Percentiles rank a stretch among this genome's conserved stretches.
Evolutionary conservation across 2,329 filamentous ascomycete species (phyloP).

Genomic region (Diaporthe sp.): DNA sequence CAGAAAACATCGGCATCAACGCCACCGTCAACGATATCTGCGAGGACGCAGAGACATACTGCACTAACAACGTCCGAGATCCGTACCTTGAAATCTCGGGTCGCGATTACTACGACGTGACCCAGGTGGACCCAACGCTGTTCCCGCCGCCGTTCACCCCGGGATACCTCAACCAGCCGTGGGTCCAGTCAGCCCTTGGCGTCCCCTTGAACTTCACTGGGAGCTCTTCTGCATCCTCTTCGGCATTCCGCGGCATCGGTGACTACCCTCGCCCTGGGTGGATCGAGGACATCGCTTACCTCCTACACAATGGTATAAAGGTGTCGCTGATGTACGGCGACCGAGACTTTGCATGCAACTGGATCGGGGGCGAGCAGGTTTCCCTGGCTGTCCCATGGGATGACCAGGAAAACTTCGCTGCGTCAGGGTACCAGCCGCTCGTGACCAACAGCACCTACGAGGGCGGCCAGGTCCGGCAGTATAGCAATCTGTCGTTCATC

Average conservation of each 20-base stretch:
- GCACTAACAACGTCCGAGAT: slow-evolving; percentile 33
- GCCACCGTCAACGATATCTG: slow-evolving; percentile 35
- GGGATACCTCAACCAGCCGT: slow-evolving; percentile 61
- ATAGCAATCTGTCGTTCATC: slow-evolving; percentile 70
- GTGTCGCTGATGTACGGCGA: slow-evolving; percentile 67
- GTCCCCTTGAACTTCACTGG: slow-evolving; percentile 68
- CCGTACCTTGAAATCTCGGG: slow-evolving; percentile 25
- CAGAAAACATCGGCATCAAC: slow-evolving; percentile 33
- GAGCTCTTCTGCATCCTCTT: slow-evolving; percentile 49
- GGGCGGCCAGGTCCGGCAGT: slow-evolving; percentile 73
- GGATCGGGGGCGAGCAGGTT: slow-evolving; percentile 59
- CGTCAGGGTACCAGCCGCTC: slow-evolving; percentile 73
- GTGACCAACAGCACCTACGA: slow-evolving; percentile 60
- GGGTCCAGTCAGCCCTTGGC: slow-evolving; percentile 66
- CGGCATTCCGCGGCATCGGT: slow-evolving; percentile 50
- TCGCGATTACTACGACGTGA: slow-evolving; percentile 66
- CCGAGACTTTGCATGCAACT: slow-evolving; percentile 63
- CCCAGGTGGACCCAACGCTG: slow-evolving; percentile 55
- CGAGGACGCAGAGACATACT: slow-evolving; percentile 34
- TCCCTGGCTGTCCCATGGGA: slow-evolving; percentile 64
- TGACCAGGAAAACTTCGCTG: slow-evolving; percentile 68
- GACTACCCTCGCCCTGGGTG: slow-evolving; percentile 43
- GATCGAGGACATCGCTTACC: slow-evolving; percentile 54
- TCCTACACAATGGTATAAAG: slow-evolving; percentile 65
- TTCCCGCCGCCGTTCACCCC: slow-evolving; percentile 61